These are phyloP conservation scores for Mychonastes homosphaera DNA, from an alignment of 139 green algal species.

Conservation along the genomic window DNA sequence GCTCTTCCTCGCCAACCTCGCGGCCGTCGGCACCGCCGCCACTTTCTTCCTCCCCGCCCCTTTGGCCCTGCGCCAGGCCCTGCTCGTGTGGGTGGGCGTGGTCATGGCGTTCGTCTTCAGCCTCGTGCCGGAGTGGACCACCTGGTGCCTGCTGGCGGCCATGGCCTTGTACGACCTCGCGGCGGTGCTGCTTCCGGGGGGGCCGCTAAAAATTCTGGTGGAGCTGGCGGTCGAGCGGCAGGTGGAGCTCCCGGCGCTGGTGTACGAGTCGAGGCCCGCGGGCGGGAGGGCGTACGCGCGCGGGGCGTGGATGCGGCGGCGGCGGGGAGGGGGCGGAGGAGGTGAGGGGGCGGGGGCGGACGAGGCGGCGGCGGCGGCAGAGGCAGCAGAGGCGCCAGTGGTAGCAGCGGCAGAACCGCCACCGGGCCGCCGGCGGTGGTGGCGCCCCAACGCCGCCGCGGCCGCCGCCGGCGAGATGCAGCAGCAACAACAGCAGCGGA, in stretches of 20 bases:
- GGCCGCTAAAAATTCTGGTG: conserved; percentile 78
- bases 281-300: neutral
- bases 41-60: conserved; percentile 82
- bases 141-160: conserved; percentile 80
- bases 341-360: neutral
- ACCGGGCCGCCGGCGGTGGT: too few relatives aligned
- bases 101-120: conserved; percentile 92
- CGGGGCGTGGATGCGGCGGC: neutral
- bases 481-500: neutral
- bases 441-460: too few relatives aligned
- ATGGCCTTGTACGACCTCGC: conserved; percentile 95
- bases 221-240: conserved; percentile 81
- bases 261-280: conserved; percentile 79
- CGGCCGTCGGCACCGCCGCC: conserved; percentile 68
- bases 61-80: conserved; percentile 22
- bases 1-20: neutral
- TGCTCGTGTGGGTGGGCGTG: conserved; percentile 56
- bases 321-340: neutral
- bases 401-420: too few relatives aligned
- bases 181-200: conserved; percentile 81
- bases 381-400: neutral
- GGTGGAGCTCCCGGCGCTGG: conserved; percentile 82
- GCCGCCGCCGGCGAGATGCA: too few relatives aligned
- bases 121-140: conserved; percentile 91
- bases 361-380: neutral